Evolutionary conservation across 2,329 filamentous ascomycete genomes (phyloP).

Genomic region (Ophiostoma australiae): DNA sequence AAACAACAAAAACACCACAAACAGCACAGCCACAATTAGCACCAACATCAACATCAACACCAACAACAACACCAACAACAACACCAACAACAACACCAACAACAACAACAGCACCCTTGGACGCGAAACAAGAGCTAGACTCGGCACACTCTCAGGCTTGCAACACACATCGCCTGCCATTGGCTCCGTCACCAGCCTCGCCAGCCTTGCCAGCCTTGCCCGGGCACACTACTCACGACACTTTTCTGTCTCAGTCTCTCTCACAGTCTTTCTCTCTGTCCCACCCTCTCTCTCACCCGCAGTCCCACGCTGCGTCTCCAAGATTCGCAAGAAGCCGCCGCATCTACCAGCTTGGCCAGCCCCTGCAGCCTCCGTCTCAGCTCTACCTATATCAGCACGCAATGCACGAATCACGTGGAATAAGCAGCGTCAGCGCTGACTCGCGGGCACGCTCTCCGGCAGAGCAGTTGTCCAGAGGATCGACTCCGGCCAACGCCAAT

Average conservation of each 20-base stretch:
- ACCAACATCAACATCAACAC: too few species aligned
- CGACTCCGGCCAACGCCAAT: background rate
- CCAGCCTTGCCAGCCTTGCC: background rate
- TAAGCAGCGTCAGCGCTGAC: constrained; percentile 15
- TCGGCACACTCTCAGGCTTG: background rate
- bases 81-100: too few species aligned
- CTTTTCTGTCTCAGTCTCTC: background rate
- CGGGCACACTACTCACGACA: background rate
- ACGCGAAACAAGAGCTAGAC: background rate
- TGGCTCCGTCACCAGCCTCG: background rate
- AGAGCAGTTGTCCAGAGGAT: background rate
- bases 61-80: too few species aligned
- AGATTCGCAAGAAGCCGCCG: background rate
- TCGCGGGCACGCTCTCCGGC: background rate
- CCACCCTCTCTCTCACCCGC: background rate
- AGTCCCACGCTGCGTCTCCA: too few species aligned
- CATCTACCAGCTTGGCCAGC: constrained; percentile 5
- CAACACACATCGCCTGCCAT: background rate
- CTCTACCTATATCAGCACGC: background rate
- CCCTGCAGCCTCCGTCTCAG: background rate
- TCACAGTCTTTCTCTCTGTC: background rate
- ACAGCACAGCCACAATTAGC: background rate
- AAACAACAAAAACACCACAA: background rate
- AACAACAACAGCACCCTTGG: background rate
- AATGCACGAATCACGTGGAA: constrained; percentile 12